Evolutionary conservation across 2,329 filamentous ascomycete species (phyloP), one percentile per base, ranked within the genome.

Genomic region (Claviceps monticola): DNA sequence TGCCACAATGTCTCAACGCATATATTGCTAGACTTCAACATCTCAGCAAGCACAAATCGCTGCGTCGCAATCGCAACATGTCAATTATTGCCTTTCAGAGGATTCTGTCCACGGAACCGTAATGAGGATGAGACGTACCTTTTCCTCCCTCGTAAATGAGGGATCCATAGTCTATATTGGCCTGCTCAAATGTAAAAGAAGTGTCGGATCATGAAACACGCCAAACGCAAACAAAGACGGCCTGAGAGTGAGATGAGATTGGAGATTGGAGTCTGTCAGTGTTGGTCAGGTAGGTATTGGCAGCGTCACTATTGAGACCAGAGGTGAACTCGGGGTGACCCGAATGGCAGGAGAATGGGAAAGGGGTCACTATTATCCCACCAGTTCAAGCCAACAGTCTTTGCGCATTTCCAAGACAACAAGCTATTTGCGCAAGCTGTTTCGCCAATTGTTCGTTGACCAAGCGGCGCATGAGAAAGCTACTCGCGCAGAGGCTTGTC

Each of bases 21-120:
- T 53, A 79, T 63, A 34, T 68, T 63, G 65, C 76, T 80, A 54
- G 69, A 69, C 58, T 79, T 80, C 63, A 80, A 74, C 58, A 79
- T 75, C 63, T 80, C 77, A 52, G 71, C 74, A 52, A 80, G 69
- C 54, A 80, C 66, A 60, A 78, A 78, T 56, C 76, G 74, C 77
- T 80, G 59, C 5, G 19, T 14, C 14, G 37, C 17, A 52, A n/a
- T 38, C 3, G 29, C 6, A 37, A 9, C 5, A 34, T 21, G 29
- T 16, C 17, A 7, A 19, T 50, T 21, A 39, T 38, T 11, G 16
- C 7, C 7, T 4, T 9, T 49, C 11, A 21, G 7, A 5, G 13
- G 13, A 44, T 8, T 26, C 2, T n/a, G 26, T 21, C 46, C 23
- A 17, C 14, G 23, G 13, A 11, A n/a, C 13, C 16, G 14, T 44